Conservation (phyloP, 2,329 filamentous ascomycete species). For the Cyphellophora attinorum region DNA sequence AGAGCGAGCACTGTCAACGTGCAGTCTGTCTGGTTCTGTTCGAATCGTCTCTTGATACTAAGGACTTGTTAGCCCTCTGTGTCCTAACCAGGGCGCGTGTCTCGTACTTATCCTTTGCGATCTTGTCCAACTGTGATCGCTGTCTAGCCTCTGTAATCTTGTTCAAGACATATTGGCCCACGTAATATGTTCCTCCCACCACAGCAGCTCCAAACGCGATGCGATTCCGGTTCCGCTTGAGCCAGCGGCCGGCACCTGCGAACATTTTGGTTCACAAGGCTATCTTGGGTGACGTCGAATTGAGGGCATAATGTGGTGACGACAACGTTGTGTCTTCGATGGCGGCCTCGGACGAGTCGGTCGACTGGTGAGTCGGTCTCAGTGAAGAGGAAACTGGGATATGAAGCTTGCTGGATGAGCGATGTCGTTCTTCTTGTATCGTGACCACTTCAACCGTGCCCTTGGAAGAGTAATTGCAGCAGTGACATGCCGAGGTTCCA, state of each 20-base stretch:
- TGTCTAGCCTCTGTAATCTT: conserved; percentile 91
- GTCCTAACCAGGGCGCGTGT: background rate
- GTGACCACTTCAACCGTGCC: too few species aligned
- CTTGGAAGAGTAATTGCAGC: too few species aligned
- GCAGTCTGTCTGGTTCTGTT: conserved; percentile 98
- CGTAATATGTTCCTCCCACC: conserved; percentile 81
- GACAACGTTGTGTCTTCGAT: too few species aligned
- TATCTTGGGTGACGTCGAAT: too few species aligned
- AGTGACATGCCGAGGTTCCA: too few species aligned
- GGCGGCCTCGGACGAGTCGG: too few species aligned
- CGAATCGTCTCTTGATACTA: conserved; percentile 88
- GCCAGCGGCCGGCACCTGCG: conserved; percentile 73
- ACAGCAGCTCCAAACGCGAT: conserved; percentile 82
- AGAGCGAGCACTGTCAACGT: conserved; percentile 96
- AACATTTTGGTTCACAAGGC: conserved; percentile 44
- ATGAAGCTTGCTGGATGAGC: too few species aligned
- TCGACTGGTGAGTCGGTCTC: too few species aligned
- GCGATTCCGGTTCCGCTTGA: conserved; percentile 82
- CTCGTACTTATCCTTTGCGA: conserved; percentile 87
- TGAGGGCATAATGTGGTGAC: too few species aligned
- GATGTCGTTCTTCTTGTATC: too few species aligned
- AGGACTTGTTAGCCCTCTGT: conserved; percentile 5
- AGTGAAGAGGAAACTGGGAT: too few species aligned
- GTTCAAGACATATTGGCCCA: conserved; percentile 80
- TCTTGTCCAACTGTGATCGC: conserved; percentile 92